Percentiles rank a stretch among this genome's conserved stretches.
Evolutionary conservation across 2,329 filamentous ascomycete genomes (phyloP).

Genomic region (Paradendryphiella salina): DNA sequence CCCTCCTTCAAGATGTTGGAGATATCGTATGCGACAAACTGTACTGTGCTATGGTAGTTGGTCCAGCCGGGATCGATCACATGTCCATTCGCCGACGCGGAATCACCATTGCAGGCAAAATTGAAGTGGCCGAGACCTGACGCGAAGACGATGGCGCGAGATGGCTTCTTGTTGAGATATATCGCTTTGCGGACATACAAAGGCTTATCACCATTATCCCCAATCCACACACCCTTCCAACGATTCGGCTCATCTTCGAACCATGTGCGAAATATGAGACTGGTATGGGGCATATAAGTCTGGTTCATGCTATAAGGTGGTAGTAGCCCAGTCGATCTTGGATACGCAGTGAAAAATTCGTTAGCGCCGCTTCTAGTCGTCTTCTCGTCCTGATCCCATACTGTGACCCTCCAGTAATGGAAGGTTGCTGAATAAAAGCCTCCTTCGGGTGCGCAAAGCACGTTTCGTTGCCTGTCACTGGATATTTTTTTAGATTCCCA

Average conservation of each 20-base stretch:
- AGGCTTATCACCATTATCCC: constrained; percentile 48
- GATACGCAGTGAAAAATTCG: constrained; percentile 49
- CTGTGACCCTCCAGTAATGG: constrained; percentile 46
- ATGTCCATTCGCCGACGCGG: constrained; percentile 40
- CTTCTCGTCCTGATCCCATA: constrained; percentile 45
- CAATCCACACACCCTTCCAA: constrained; percentile 51
- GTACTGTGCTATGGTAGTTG: constrained; percentile 49
- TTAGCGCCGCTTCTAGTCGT: constrained; percentile 32
- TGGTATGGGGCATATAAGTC: constrained; percentile 50
- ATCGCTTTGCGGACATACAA: constrained; percentile 47
- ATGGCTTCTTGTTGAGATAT: constrained; percentile 34
- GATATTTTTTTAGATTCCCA: constrained; percentile 13
- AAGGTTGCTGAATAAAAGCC: constrained; percentile 46
- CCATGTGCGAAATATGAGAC: constrained; percentile 50
- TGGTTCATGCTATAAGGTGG: constrained; percentile 52
- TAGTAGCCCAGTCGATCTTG: constrained; percentile 39
- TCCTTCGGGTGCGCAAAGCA: constrained; percentile 32
- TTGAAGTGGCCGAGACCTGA: constrained; percentile 50
- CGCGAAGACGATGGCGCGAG: constrained; percentile 44
- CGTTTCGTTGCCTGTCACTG: constrained; percentile 32
- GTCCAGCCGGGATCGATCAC: constrained; percentile 45
- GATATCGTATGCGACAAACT: constrained; percentile 52
- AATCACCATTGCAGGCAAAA: constrained; percentile 44
- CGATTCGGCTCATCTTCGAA: constrained; percentile 48
- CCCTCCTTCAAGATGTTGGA: constrained; percentile 40